A percentile compares a stretch with the other conserved stretches of the same genome.
Evolutionary conservation across 176 grass and related monocot species (phyloP).

Genomic region (Musa troglodytarum): DNA sequence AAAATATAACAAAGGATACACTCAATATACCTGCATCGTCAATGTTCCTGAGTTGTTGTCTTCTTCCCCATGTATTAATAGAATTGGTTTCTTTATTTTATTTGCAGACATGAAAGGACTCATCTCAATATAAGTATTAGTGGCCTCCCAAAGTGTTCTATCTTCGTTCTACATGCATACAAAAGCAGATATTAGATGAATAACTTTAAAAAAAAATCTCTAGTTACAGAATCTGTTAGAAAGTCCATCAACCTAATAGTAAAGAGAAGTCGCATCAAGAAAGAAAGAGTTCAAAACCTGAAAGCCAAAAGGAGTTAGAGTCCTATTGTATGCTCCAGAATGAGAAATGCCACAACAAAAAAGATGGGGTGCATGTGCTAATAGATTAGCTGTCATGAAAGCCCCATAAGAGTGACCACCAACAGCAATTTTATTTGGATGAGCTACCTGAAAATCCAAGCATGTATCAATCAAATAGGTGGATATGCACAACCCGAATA

Average conservation of each 20-base stretch:
- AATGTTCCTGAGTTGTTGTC: conserved; percentile 97
- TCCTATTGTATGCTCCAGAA: conserved; percentile 98
- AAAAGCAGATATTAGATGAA: background rate
- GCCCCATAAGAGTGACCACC: conserved; percentile 98
- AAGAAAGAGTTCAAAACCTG: conserved; percentile 38
- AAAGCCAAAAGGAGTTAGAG: conserved; percentile 98
- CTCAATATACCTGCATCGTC: conserved; percentile 79
- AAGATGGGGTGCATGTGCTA: conserved; percentile 98
- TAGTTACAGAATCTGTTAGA: background rate
- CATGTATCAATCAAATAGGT: background rate
- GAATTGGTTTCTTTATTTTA: conserved; percentile 97
- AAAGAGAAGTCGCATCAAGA: background rate
- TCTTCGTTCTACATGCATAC: conserved; percentile 73
- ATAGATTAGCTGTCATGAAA: conserved; percentile 98
- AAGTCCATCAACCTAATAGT: background rate
- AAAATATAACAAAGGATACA: background rate
- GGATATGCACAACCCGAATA: background rate
- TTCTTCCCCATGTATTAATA: conserved; percentile 97
- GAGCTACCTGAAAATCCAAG: conserved; percentile 56
- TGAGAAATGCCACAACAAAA: conserved; percentile 91
- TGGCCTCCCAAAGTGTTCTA: conserved; percentile 95
- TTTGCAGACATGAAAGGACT: conserved; percentile 98
- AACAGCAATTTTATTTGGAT: conserved; percentile 89
- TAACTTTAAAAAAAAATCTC: background rate
- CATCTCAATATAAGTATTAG: conserved; percentile 81